Evolutionary conservation across 768 basidiomycete species (phyloP).

Genomic region (Pisolithus sp.): DNA sequence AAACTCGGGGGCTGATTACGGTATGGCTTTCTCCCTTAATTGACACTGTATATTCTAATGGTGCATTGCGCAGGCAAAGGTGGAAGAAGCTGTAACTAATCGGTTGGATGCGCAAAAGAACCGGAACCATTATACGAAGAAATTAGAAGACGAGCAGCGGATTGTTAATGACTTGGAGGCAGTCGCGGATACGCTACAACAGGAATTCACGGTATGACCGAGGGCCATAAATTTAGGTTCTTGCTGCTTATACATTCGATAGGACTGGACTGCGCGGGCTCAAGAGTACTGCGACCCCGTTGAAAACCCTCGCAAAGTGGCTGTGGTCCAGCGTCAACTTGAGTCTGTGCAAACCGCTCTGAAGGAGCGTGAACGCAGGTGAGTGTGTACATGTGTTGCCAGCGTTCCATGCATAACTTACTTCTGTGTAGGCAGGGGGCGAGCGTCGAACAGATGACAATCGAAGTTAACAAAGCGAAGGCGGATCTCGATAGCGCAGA

Average conservation of each 20-base stretch:
- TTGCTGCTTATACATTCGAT: not conserved
- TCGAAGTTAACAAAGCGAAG: conserved; percentile 61
- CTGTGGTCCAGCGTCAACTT: conserved; percentile 53
- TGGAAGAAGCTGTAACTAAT: conserved; percentile 41
- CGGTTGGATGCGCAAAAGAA: conserved; percentile 47
- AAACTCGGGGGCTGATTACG: conserved; percentile 32
- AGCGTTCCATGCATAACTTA: not conserved
- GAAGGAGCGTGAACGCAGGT: conserved; percentile 61
- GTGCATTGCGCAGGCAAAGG: conserved; percentile 35
- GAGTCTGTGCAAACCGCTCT: conserved; percentile 60
- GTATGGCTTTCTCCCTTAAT: conserved; percentile 29
- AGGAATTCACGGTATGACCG: conserved; percentile 53
- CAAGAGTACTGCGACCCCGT: conserved; percentile 53
- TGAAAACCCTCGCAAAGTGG: conserved; percentile 50
- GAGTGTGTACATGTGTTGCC: conserved; percentile 8
- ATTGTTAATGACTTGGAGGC: conserved; percentile 41
- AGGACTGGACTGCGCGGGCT: conserved; percentile 66
- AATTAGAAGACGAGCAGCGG: conserved; percentile 44
- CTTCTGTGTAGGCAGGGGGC: conserved; percentile 55
- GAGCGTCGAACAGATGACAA: conserved; percentile 69
- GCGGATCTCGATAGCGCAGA: conserved; percentile 54
- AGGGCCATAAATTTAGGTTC: not conserved
- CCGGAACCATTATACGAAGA: conserved; percentile 43
- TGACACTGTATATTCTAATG: not conserved
- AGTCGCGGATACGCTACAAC: conserved; percentile 43